Evolutionary conservation across 139 green algal genomes (phyloP), one percentile per base, ranked within the genome.

Genomic region (Tetratostichococcus sp.): DNA sequence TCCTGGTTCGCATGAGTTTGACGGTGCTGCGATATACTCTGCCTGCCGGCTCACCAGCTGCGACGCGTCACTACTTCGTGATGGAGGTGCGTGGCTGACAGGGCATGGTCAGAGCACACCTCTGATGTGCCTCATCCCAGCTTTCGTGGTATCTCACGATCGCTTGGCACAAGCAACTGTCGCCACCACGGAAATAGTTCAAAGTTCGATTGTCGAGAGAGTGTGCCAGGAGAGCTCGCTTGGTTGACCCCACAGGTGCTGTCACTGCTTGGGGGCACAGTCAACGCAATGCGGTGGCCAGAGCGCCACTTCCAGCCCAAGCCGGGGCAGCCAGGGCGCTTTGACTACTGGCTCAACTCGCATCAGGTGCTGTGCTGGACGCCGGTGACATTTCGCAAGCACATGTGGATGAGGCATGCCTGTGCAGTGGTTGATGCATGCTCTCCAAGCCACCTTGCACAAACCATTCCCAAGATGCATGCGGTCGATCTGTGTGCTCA

Each of bases 361-460:
- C 84, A 89, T 71, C 82, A 89, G 76, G 72, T 89, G 73, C 85
- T 81, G 81, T 86, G 43, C n/a, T n/a, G n/a, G n/a, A n/a, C n/a
- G n/a, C n/a, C n/a, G n/a, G n/a, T n/a, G n/a, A n/a, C n/a, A n/a
- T n/a, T n/a, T n/a, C n/a, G n/a, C n/a, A n/a, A n/a, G n/a, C n/a
- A n/a, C n/a, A n/a, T n/a, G n/a, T n/a, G n/a, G n/a, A n/a, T n/a
- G n/a, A n/a, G n/a, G n/a, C n/a, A n/a, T n/a, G n/a, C n/a, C n/a
- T n/a, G n/a, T n/a, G n/a, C n/a, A n/a, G n/a, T n/a, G n/a, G n/a
- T n/a, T n/a, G n/a, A n/a, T n/a, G n/a, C n/a, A n/a, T n/a, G n/a
- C n/a, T n/a, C n/a, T n/a, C n/a, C n/a, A n/a, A n/a, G n/a, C n/a
- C n/a, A n/a, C n/a, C n/a, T n/a, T n/a, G n/a, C n/a, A n/a, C n/a